Evolutionary conservation across 2,329 filamentous ascomycete genomes (phyloP), one percentile per base, ranked within the genome.

Genomic region (Keithomyces neogunnii): DNA sequence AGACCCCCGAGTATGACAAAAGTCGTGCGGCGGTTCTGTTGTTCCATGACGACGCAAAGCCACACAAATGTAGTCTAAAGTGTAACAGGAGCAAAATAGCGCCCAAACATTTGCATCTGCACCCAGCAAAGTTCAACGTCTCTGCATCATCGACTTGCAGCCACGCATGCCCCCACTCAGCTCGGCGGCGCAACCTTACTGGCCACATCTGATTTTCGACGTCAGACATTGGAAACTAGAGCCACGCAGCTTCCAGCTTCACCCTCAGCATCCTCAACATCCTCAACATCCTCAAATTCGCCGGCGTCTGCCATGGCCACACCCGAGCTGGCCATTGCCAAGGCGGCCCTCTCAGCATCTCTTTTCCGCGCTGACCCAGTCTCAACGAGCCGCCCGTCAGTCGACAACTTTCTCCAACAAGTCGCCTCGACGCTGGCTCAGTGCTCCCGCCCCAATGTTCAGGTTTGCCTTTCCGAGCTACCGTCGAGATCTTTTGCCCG

Each of bases 361-460:
- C 81, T 92, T 42, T 77, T 92, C 52, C 84, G 86, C 55, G 79
- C 85, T 40, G 88, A 92, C 63, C 86, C 87, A n/a, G 75, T 72
- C 26, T 78, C 86, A 8, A 78, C 88, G 51, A 70, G 81, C 47
- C 83, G 85, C 64, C 80, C 83, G 61, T 80, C 85, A 53, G 85
- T 92, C 66, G 77, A 85, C 59, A 69, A 77, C 52, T 87, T 92
- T 67, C 80, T 89, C 67, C 66, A 72, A 56, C 73, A 82, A 53
- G 75, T 93, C 62, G 78, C 84, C 66, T 72, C 76, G 64, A 78
- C 79, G 61, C 71, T 88, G 64, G 71, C 77, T 70, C 79, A 82
- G 73, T 92, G 88, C 80, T 88, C 87, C 63, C 78, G 83, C 64
- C 72, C 76, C 75, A 90, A 92, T 75, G 85, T 93, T 77, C 88